Percentiles rank a stretch among this genome's conserved stretches.
These are phyloP conservation scores for Aspergillus sp. DNA, from an alignment of 2,329 filamentous ascomycete species.

Conservation along the genomic window DNA sequence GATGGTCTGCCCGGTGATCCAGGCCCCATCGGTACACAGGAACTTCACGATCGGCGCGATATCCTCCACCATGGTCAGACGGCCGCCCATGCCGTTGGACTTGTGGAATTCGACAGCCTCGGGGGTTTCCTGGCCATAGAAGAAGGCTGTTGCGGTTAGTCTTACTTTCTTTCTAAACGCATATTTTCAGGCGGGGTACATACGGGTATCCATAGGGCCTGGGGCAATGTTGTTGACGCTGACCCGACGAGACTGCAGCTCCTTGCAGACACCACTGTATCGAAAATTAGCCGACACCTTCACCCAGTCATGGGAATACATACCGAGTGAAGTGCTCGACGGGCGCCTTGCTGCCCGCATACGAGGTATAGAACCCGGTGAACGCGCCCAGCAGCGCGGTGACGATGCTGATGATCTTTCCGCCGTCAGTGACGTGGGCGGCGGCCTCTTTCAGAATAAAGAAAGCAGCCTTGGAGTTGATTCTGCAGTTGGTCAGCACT, in stretches of 20 bases:
- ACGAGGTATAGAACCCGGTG: slow-evolving; percentile 46
- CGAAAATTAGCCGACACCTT: not conserved
- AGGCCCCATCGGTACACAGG: slow-evolving; percentile 44
- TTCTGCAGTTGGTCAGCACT: slow-evolving; percentile 18
- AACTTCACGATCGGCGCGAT: slow-evolving; percentile 48
- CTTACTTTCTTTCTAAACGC: no score
- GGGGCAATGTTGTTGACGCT: slow-evolving; percentile 53
- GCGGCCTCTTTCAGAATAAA: slow-evolving; percentile 46
- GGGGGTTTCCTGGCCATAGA: slow-evolving; percentile 43
- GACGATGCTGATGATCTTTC: slow-evolving; percentile 48
- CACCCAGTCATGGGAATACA: slow-evolving; percentile 12
- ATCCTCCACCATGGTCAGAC: slow-evolving; percentile 43
- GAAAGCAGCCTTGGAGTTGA: slow-evolving; percentile 49
- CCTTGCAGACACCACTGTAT: slow-evolving; percentile 49
- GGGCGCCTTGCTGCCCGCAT: slow-evolving; percentile 55
- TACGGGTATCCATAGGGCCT: slow-evolving; percentile 54
- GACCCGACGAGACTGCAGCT: slow-evolving; percentile 52
- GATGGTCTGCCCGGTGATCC: slow-evolving; percentile 49
- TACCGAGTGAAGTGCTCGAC: slow-evolving; percentile 58
- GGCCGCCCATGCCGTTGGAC: slow-evolving; percentile 41
- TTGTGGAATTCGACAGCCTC: slow-evolving; percentile 47
- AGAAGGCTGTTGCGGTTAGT: slow-evolving; percentile 35
- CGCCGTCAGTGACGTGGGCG: slow-evolving; percentile 42
- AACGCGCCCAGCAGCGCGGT: slow-evolving; percentile 48
- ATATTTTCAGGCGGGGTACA: slow-evolving; percentile 12